Evolutionary conservation across 139 green algal genomes (phyloP).

Genomic region (Tetradesmus lagerheimii): DNA sequence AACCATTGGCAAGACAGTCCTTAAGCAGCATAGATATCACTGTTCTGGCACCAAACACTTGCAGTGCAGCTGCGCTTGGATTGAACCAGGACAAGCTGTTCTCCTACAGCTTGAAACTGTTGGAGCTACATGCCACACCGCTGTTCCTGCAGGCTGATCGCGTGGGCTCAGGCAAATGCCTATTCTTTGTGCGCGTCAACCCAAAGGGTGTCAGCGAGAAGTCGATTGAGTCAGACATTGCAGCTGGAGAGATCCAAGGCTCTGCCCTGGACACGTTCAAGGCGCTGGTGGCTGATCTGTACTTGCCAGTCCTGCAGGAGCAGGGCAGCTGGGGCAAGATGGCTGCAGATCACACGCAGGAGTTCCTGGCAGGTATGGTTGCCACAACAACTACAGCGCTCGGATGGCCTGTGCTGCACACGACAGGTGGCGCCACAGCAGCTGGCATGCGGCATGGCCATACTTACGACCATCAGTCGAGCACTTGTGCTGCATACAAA

Average conservation of each 20-base stretch:
- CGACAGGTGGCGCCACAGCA: not conserved
- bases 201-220: slow-evolving; percentile 80
- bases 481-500: too few relatives aligned
- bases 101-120: too few relatives aligned
- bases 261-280: slow-evolving; percentile 81
- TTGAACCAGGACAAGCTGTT: too few relatives aligned
- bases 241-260: slow-evolving; percentile 46
- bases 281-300: slow-evolving; percentile 84
- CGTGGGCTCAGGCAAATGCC: slow-evolving; percentile 64
- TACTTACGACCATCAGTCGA: too few relatives aligned
- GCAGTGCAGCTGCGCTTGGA: too few relatives aligned
- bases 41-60: too few relatives aligned
- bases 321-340: slow-evolving; percentile 69
- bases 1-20: too few relatives aligned
- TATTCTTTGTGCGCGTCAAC: slow-evolving; percentile 79
- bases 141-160: slow-evolving; percentile 65
- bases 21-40: too few relatives aligned
- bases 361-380: slow-evolving; percentile 62
- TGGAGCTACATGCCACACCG: too few relatives aligned
- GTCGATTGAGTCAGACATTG: slow-evolving; percentile 71
- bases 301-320: slow-evolving; percentile 80
- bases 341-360: slow-evolving; percentile 65
- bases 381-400: not conserved
- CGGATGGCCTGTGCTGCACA: not conserved
- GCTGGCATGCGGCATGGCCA: too few relatives aligned